phyloP scores from a whole-genome alignment of 2,329 filamentous ascomycete species.

The Reticulascus tulasneorum region DNA sequence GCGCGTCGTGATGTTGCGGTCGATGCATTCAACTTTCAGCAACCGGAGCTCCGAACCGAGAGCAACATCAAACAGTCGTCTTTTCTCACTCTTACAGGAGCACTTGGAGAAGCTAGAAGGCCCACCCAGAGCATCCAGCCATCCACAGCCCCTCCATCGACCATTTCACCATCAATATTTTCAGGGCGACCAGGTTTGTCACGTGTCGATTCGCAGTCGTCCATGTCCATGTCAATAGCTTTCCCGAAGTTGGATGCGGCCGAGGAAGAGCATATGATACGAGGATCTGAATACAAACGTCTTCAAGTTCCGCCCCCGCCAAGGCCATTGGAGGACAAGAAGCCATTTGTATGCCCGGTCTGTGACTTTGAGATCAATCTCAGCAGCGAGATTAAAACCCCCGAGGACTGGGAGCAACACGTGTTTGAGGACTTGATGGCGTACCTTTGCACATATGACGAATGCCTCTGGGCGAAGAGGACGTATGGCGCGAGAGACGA shows the following conservation, averaged over 20 bases:
- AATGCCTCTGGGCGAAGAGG: slow-evolving; percentile 2
- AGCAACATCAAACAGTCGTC: background rate
- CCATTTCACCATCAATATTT: background rate
- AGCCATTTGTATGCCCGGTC: slow-evolving; percentile 4
- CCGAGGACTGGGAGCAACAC: slow-evolving; percentile 6
- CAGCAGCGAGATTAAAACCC: background rate
- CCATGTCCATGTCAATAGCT: background rate
- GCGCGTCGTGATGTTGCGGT: slow-evolving; percentile 2
- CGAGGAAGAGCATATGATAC: background rate
- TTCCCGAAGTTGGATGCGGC: background rate
- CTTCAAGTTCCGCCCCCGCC: background rate
- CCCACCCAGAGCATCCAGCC: too few species aligned
- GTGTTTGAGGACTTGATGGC: slow-evolving; percentile 4
- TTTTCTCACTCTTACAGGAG: background rate
- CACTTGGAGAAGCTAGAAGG: background rate
- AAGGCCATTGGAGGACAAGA: background rate
- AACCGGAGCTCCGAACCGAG: slow-evolving; percentile 1
- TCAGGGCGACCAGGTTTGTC: background rate
- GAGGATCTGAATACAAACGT: background rate
- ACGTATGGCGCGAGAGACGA: slow-evolving; percentile 3
- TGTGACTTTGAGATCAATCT: slow-evolving; percentile 7
- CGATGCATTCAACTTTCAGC: slow-evolving; percentile 5
- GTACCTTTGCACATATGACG: slow-evolving; percentile 8
- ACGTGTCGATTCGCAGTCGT: background rate
- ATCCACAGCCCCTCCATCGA: background rate